A percentile compares a stretch with the other conserved stretches of the same genome.
Conservation (phyloP, 2,329 filamentous ascomycete genomes). For the Phialemonium atrogriseum region DNA sequence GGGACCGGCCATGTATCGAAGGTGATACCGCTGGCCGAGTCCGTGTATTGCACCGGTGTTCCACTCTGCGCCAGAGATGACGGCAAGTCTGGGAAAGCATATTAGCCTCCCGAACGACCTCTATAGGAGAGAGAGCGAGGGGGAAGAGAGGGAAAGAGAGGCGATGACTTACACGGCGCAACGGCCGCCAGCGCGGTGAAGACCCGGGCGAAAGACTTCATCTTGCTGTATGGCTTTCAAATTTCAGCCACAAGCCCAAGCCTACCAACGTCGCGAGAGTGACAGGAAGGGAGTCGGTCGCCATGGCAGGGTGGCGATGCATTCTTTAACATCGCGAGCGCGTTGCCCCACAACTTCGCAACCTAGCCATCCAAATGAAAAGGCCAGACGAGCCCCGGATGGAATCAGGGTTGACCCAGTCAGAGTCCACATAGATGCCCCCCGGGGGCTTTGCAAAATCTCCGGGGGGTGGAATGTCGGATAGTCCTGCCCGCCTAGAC, state of each 20-base stretch:
- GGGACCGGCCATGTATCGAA: conserved; percentile 41
- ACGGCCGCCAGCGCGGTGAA: conserved; percentile 14
- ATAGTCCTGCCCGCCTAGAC: conserved; percentile 14
- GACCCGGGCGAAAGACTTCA: conserved; percentile 14
- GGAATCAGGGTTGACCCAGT: not conserved
- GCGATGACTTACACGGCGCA: conserved; percentile 14
- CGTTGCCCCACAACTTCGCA: too few relatives aligned
- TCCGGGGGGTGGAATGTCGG: conserved; percentile 12
- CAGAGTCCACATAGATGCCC: conserved; percentile 3
- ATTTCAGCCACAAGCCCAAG: conserved; percentile 8
- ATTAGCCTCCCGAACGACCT: conserved; percentile 1
- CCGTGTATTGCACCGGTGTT: conserved; percentile 27
- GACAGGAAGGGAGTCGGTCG: conserved; percentile 2
- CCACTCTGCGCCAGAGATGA: conserved; percentile 16
- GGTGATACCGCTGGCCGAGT: conserved; percentile 38
- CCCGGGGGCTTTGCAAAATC: conserved; percentile 6
- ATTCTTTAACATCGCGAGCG: too few relatives aligned
- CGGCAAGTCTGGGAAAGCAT: conserved; percentile 10
- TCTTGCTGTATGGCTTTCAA: conserved; percentile 10
- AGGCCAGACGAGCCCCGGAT: too few relatives aligned
- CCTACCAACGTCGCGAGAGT: conserved; percentile 8
- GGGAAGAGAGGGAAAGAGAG: too few relatives aligned
- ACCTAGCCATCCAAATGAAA: too few relatives aligned
- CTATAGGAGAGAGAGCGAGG: not conserved
- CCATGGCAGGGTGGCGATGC: too few relatives aligned